Evolutionary conservation across 2,329 filamentous ascomycete species (phyloP).

Genomic region (Zasmidium cellare): DNA sequence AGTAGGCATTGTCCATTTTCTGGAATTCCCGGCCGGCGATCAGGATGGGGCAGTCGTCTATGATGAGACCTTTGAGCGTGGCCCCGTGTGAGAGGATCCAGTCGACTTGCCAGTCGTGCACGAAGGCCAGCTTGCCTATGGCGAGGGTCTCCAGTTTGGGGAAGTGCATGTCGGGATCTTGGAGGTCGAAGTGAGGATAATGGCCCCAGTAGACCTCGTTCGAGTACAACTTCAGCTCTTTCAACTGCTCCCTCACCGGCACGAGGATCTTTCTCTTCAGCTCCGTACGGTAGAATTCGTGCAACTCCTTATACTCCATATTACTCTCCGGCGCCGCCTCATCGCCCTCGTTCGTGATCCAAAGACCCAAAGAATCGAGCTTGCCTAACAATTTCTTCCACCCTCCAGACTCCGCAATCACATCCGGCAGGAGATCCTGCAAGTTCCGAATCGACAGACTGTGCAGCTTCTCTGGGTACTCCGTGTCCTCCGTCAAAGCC

Average conservation of each 20-base stretch:
- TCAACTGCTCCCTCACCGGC: slow-evolving; percentile 25
- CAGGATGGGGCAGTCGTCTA: slow-evolving; percentile 44
- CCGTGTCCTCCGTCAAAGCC: not conserved
- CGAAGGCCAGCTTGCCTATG: slow-evolving; percentile 45
- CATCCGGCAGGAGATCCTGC: slow-evolving; percentile 19
- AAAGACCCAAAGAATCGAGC: slow-evolving; percentile 21
- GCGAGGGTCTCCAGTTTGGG: slow-evolving; percentile 42
- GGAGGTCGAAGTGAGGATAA: slow-evolving; percentile 41
- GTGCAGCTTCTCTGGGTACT: slow-evolving; percentile 14
- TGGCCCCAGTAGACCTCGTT: slow-evolving; percentile 41
- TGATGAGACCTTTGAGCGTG: slow-evolving; percentile 43
- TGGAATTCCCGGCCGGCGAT: not conserved
- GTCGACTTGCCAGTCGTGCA: slow-evolving; percentile 48
- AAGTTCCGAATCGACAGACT: slow-evolving; percentile 28
- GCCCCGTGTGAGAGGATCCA: slow-evolving; percentile 45
- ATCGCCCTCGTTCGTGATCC: slow-evolving; percentile 24
- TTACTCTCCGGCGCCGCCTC: slow-evolving; percentile 17
- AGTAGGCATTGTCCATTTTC: not conserved
- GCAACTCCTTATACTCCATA: slow-evolving; percentile 16
- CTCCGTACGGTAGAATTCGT: slow-evolving; percentile 24
- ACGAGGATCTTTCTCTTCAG: slow-evolving; percentile 26
- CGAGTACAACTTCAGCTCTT: slow-evolving; percentile 43
- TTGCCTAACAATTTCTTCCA: slow-evolving; percentile 22
- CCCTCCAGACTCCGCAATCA: slow-evolving; percentile 11
- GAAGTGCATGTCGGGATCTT: slow-evolving; percentile 29